Base-by-base conservation (phyloP, 2,329 filamentous ascomycete species). In the Epichloe bromicola region DNA sequence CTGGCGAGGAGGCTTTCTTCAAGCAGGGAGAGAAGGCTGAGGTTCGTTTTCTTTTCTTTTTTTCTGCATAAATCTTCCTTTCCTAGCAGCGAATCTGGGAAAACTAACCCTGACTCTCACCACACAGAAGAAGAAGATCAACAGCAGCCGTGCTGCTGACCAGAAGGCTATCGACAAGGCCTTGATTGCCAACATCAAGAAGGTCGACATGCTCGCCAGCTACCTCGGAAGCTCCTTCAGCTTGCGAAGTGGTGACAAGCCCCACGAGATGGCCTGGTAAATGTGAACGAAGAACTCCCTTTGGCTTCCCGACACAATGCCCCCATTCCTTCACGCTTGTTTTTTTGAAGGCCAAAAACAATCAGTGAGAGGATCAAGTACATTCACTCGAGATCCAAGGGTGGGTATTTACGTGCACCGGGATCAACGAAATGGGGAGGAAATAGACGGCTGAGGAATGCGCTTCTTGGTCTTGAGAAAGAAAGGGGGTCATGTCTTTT, bases 261-360 rank as follows among this genome's bases (percentile, higher is more conserved):
- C 93, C 76, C 93, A 98, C 79, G 88, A 95, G 84, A 97, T 98
- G 93, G 87, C 88, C 78, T 98, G 91, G 83, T 98, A 96, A 76
- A 82, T 57, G 34, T 55, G 57, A 34, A 33, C 17, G 14, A 38
- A 49, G 33, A 46, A 23, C 14, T 26, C 41, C 12, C 26, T 37
- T 39, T 30, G 8, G 38, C 30, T 23, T 20, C 40, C 26, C 40
- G 12, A 20, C 40, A 30, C 10, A 30, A 30, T 11, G 4, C 20
- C 20, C 41, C 26, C 20, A 15, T 46, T 8, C 17, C 12, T 46
- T 33, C 30, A 12, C 43, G 10, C 40, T 20, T 34, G 40, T n/a
- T 30, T 47, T 23, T 47, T 47, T 34, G 38, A 47, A 47, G 36
- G 41, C 36, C 37, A 53, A 56, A 48, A 56, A 58, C 42, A 52